Evolutionary conservation across 2,329 filamentous ascomycete species (phyloP).

Genomic region (Trichophyton mentagrophytes): DNA sequence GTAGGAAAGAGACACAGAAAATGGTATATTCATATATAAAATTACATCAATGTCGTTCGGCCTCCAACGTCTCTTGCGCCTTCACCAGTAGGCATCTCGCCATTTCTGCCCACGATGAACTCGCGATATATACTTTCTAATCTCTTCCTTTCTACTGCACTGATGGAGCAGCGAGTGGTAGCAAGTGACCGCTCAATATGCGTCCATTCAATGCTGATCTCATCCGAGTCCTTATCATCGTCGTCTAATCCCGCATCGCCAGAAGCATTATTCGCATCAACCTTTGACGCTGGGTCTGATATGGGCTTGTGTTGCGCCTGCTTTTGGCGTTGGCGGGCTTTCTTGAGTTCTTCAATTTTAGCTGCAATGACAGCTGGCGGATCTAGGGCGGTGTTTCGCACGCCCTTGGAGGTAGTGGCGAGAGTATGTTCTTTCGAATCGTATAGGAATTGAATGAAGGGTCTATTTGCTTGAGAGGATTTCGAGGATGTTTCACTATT

Average conservation of each 20-base stretch:
- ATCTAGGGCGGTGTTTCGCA: slow-evolving; percentile 39
- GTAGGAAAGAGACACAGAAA: background rate
- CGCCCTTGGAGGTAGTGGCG: slow-evolving; percentile 32
- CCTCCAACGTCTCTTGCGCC: slow-evolving; percentile 86
- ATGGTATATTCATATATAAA: slow-evolving; percentile 1
- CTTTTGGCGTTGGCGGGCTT: slow-evolving; percentile 52
- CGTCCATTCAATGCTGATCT: slow-evolving; percentile 72
- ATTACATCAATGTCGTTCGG: slow-evolving; percentile 79
- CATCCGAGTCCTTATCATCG: slow-evolving; percentile 30
- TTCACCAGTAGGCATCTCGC: slow-evolving; percentile 89
- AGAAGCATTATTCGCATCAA: slow-evolving; percentile 8
- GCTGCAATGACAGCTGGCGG: slow-evolving; percentile 66
- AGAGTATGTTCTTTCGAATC: slow-evolving; percentile 45
- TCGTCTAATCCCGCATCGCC: slow-evolving; percentile 16
- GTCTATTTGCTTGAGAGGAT: slow-evolving; percentile 20
- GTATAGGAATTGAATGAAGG: slow-evolving; percentile 74
- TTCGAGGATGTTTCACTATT: slow-evolving; percentile 17
- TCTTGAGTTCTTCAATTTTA: slow-evolving; percentile 71
- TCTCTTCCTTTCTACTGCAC: slow-evolving; percentile 58
- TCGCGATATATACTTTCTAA: slow-evolving; percentile 76
- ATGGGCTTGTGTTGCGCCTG: slow-evolving; percentile 32
- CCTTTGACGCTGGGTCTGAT: slow-evolving; percentile 3
- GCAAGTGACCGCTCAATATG: slow-evolving; percentile 68
- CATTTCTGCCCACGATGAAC: slow-evolving; percentile 83
- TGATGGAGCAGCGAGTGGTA: slow-evolving; percentile 71